Evolutionary conservation across 306 rosid genomes (phyloP), one percentile per base, ranked within the genome.

Genomic region (Rosa lucieae): DNA sequence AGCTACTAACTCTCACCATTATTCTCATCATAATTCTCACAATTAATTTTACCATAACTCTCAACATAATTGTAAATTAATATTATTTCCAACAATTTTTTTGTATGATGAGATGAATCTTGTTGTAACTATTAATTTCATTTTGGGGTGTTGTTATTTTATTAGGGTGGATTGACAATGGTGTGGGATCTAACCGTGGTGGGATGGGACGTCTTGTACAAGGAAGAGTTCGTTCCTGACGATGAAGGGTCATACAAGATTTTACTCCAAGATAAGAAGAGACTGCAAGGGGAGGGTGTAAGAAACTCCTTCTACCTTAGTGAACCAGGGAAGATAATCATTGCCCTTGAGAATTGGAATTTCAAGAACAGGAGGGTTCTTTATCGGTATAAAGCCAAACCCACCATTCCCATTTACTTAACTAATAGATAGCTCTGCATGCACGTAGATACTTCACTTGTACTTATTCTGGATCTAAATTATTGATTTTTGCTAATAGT

Each of bases 161-260:
- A 6, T 65, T 58, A 94, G 97, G 65, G 77, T 58, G 97, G 96
- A 32, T 90, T 86, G 74, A 95, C 99, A 58, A 9, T 95, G 76
- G 88, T 77, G 61, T 95, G 99, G 99, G 99, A 93, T 61, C 79
- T 88, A 13, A 86, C 92, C 5, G 96, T 93, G 81, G 86, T 82
- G 70, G 97, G 99, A 78, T 92, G 98, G 97, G 99, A 92, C 6
- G 98, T 95, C 39, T 9, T 68, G 8, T 95, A 90, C 88, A 95
- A 90, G 82, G 99, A 95, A 80, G 97, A 95, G 86, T 95, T 95
- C 59, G 67, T 95, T 29, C 98, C 98, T 15, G 88, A 92, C 37
- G 99, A 92, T 72, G 99, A 95, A 88, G 89, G 97, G 1, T 93
- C 97, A 23, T 92, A 95, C 85, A 88, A 0, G 32, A 86, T 95